These are phyloP conservation scores for Ilyonectria robusta DNA, from an alignment of 2,329 filamentous ascomycete genomes.

Conservation along the genomic window DNA sequence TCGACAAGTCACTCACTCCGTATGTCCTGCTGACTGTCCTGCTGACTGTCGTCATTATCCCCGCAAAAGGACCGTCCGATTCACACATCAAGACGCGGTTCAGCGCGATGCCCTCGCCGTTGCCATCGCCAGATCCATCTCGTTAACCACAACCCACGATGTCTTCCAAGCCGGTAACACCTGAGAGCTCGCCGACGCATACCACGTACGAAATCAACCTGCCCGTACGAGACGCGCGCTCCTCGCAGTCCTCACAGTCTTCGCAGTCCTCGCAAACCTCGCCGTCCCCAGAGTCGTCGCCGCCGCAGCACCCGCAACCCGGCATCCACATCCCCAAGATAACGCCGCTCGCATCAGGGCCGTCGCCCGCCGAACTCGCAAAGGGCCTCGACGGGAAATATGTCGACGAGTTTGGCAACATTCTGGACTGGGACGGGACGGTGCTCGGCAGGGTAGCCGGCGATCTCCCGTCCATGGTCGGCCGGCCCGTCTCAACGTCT, in stretches of 20 bases:
- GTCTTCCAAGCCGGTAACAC: slow-evolving; percentile 31
- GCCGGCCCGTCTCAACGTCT: slow-evolving; percentile 59
- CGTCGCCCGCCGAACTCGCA: slow-evolving; percentile 53
- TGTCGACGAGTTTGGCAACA: slow-evolving; percentile 69
- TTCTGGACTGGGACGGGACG: slow-evolving; percentile 64
- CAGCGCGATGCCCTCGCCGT: slow-evolving; percentile 26
- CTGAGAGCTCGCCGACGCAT: slow-evolving; percentile 41
- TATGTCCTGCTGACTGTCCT: too few species aligned
- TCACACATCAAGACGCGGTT: slow-evolving; percentile 37
- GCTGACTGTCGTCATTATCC: slow-evolving; percentile 40
- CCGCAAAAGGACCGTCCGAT: slow-evolving; percentile 29
- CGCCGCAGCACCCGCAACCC: neutral
- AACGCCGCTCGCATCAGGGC: slow-evolving; percentile 54
- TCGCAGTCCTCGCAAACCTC: slow-evolving; percentile 19
- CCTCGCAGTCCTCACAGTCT: neutral
- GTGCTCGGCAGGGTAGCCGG: slow-evolving; percentile 67
- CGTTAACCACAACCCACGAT: slow-evolving; percentile 8
- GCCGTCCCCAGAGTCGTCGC: slow-evolving; percentile 14
- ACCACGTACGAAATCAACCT: slow-evolving; percentile 47
- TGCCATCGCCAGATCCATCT: slow-evolving; percentile 18
- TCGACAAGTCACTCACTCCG: too few species aligned
- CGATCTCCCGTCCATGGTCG: slow-evolving; percentile 69
- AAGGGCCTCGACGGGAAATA: slow-evolving; percentile 61
- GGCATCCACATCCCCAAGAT: slow-evolving; percentile 58
- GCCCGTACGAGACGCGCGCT: slow-evolving; percentile 35